Percentiles rank a stretch among this genome's conserved stretches.
Conservation (phyloP, 192 early-diverging fungal genomes). For the Globomyces pollinis-pini region DNA sequence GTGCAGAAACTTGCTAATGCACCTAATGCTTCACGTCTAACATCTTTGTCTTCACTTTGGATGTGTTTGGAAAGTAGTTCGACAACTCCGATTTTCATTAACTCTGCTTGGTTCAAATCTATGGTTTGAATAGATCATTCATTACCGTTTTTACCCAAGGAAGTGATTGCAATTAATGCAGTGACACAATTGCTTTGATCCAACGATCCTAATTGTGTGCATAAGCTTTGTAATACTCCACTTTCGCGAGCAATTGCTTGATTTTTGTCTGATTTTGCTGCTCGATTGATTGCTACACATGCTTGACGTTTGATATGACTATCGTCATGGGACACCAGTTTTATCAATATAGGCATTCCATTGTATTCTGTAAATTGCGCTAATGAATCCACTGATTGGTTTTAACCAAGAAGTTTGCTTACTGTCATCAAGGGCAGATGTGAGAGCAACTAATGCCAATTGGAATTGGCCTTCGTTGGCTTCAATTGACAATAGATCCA, state of each 20-base stretch:
- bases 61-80: slow-evolving; percentile 36
- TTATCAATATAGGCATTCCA: slow-evolving; percentile 28
- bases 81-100: slow-evolving; percentile 33
- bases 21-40: slow-evolving; percentile 26
- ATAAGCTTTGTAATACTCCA: slow-evolving; percentile 26
- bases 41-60: slow-evolving; percentile 34
- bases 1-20: slow-evolving; percentile 39
- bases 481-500: slow-evolving; percentile 38
- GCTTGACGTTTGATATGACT: slow-evolving; percentile 24
- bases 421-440: slow-evolving; percentile 46
- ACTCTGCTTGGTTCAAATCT: slow-evolving; percentile 42
- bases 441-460: slow-evolving; percentile 32
- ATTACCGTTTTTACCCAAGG: slow-evolving; percentile 34
- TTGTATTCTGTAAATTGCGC: slow-evolving; percentile 27
- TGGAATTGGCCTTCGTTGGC: slow-evolving; percentile 28
- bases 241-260: slow-evolving; percentile 31
- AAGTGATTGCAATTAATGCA: slow-evolving; percentile 36
- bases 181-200: slow-evolving; percentile 26
- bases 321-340: slow-evolving; percentile 32
- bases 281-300: slow-evolving; percentile 22
- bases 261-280: slow-evolving; percentile 27
- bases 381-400: slow-evolving; percentile 34
- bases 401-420: slow-evolving; percentile 2
- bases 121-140: slow-evolving; percentile 11
- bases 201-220: slow-evolving; percentile 18